Conservation (phyloP, 441 rosid species). For the Bocquillonia castaneifolia region DNA sequence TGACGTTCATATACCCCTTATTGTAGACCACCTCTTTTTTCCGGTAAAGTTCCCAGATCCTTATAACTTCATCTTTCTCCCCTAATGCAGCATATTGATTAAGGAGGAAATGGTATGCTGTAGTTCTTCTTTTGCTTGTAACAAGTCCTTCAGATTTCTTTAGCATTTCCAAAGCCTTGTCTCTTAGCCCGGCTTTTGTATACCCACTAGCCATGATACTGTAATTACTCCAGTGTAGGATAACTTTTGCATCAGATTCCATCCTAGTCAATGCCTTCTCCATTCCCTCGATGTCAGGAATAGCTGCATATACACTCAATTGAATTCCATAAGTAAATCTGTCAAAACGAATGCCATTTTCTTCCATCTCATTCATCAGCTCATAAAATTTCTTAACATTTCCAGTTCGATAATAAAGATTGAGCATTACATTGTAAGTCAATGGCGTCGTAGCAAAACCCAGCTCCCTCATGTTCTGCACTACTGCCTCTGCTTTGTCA, state of each 20-base stretch:
- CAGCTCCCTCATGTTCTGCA: slow-evolving; percentile 35
- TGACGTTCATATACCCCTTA: slow-evolving; percentile 30
- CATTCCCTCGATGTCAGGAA: slow-evolving; percentile 31
- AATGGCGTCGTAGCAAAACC: slow-evolving; percentile 23
- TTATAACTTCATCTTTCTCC: slow-evolving; percentile 44
- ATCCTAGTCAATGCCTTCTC: slow-evolving; percentile 32
- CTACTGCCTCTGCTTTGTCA: slow-evolving; percentile 39
- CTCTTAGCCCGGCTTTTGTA: slow-evolving; percentile 28
- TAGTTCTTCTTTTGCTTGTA: slow-evolving; percentile 12
- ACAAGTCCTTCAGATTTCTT: slow-evolving; percentile 35
- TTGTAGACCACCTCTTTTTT: slow-evolving; percentile 28
- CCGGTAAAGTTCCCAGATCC: slow-evolving; percentile 49
- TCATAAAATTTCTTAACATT: slow-evolving; percentile 21
- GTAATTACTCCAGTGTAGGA: slow-evolving; percentile 30
- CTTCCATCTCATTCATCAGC: slow-evolving; percentile 36
- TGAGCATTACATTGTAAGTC: slow-evolving; percentile 33
- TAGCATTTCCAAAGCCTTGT: slow-evolving; percentile 37
- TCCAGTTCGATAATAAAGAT: slow-evolving; percentile 30
- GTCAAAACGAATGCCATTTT: slow-evolving; percentile 25
- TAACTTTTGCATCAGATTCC: slow-evolving; percentile 29
- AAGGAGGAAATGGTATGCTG: slow-evolving; percentile 35
- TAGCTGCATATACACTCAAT: slow-evolving; percentile 35
- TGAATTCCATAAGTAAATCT: slow-evolving; percentile 27
- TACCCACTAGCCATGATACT: slow-evolving; percentile 29
- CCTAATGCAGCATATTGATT: slow-evolving; percentile 37